Conservation (phyloP, 371 early-diverging fungal species). For the Dichotomocladium elegans region DNA sequence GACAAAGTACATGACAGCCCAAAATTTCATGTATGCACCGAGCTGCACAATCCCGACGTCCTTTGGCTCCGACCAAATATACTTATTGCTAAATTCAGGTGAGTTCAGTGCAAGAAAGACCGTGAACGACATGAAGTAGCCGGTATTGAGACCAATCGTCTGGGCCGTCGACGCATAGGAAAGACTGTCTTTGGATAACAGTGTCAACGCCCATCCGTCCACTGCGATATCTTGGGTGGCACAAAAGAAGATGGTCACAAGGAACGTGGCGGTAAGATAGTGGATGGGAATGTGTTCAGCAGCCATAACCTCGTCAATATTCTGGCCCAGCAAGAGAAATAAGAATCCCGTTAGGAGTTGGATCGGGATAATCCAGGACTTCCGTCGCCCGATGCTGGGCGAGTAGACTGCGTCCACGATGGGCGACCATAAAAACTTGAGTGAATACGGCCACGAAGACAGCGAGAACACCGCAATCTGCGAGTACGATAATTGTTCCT, state of each 20-base stretch:
- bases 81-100: slow-evolving; percentile 92
- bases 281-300: slow-evolving; percentile 58
- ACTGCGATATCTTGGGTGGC: slow-evolving; percentile 99
- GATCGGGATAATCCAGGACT: slow-evolving; percentile 98
- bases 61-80: slow-evolving; percentile 67
- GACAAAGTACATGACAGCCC: slow-evolving; percentile 84
- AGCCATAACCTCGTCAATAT: slow-evolving; percentile 75
- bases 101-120: slow-evolving; percentile 95
- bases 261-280: slow-evolving; percentile 65
- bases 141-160: slow-evolving; percentile 93
- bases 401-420: slow-evolving; percentile 90
- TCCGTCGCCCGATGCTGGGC: slow-evolving; percentile 82
- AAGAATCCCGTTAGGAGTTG: slow-evolving; percentile 76
- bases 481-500: slow-evolving; percentile 82
- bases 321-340: slow-evolving; percentile 73
- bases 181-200: slow-evolving; percentile 84
- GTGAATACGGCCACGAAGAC: slow-evolving; percentile 91
- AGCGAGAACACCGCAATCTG: slow-evolving; percentile 93
- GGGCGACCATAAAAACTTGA: slow-evolving; percentile 94
- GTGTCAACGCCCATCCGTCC: slow-evolving; percentile 95
- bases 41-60: slow-evolving; percentile 76
- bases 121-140: slow-evolving; percentile 95
- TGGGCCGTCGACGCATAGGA: slow-evolving; percentile 93
- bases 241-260: slow-evolving; percentile 83
- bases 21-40: slow-evolving; percentile 87